Percentiles rank a stretch among this genome's conserved stretches.
These are phyloP conservation scores for Alternaria dauci DNA, from an alignment of 2,329 filamentous ascomycete genomes.

Conservation along the genomic window DNA sequence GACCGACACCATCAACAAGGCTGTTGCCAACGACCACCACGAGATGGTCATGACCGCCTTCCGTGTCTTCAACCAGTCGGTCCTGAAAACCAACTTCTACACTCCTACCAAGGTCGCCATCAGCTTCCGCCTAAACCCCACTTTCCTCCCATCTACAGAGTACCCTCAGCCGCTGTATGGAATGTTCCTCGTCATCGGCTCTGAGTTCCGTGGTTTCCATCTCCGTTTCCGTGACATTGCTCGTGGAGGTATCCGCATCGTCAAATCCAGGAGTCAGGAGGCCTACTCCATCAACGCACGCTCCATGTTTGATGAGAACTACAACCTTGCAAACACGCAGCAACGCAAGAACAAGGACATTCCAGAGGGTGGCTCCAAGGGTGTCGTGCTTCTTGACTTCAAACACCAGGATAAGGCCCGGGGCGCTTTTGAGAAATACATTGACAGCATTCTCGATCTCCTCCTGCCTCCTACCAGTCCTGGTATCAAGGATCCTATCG, in stretches of 20 bases:
- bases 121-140: conserved; percentile 91
- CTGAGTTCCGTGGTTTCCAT: conserved; percentile 96
- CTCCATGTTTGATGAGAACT: conserved; percentile 98
- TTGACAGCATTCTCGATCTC: conserved; percentile 96
- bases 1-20: conserved; percentile 51
- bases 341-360: conserved; percentile 99
- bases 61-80: conserved; percentile 89
- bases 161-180: conserved; percentile 94
- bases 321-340: conserved; percentile 96
- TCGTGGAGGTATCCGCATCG: conserved; percentile 95
- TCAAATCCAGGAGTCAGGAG: conserved; percentile 96
- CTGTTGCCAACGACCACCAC: conserved; percentile 81
- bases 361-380: conserved; percentile 96
- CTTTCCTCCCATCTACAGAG: conserved; percentile 88
- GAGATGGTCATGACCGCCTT: conserved; percentile 98
- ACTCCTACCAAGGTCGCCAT: conserved; percentile 98
- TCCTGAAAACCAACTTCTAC: conserved; percentile 97
- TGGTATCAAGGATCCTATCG: conserved; percentile 98
- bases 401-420: conserved; percentile 92
- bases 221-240: conserved; percentile 97
- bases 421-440: conserved; percentile 99
- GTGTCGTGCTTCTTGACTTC: conserved; percentile 92
- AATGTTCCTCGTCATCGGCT: conserved; percentile 98
- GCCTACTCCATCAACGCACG: conserved; percentile 96
- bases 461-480: conserved; percentile 88